Percentiles rank a stretch among this genome's conserved stretches.
Conservation (phyloP, 1,139 yeast genomes). For the Sugiyamaella paludigena region DNA sequence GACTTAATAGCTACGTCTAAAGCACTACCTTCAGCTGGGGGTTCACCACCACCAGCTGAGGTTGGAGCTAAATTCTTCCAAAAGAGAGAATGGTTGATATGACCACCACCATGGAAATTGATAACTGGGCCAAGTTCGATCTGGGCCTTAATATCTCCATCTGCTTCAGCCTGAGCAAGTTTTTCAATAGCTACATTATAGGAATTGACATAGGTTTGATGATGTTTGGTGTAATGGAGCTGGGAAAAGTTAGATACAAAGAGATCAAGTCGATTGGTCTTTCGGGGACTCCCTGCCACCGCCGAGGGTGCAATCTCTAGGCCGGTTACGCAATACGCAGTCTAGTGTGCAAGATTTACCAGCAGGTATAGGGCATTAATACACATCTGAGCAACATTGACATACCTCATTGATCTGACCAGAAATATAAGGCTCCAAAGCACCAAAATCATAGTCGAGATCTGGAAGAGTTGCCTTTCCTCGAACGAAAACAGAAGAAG, state of each 20-base stretch:
- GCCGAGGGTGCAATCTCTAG: too few species aligned
- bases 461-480: slow-evolving; percentile 55
- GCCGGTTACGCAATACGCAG: too few species aligned
- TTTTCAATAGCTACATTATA: slow-evolving; percentile 82
- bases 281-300: too few species aligned
- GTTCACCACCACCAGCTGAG: slow-evolving; percentile 81
- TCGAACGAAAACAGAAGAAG: slow-evolving; percentile 11
- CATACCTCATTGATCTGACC: slow-evolving; percentile 79
- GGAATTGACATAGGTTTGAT: slow-evolving; percentile 90
- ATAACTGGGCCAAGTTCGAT: slow-evolving; percentile 71
- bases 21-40: slow-evolving; percentile 57
- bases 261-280: neutral
- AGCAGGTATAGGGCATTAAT: neutral
- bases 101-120: slow-evolving; percentile 96
- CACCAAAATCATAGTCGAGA: slow-evolving; percentile 82
- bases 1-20: slow-evolving; percentile 60
- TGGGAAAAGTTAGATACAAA: neutral
- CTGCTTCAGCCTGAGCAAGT: slow-evolving; percentile 64
- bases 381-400: too few species aligned
- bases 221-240: slow-evolving; percentile 85
- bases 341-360: neutral
- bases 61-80: slow-evolving; percentile 91
- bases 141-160: slow-evolving; percentile 65
- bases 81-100: slow-evolving; percentile 79
- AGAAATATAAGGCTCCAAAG: slow-evolving; percentile 86